Percentiles rank a stretch among this genome's conserved stretches.
Conservation (phyloP, 176 grass and related monocot species). For the Neostapfia colusana region DNA sequence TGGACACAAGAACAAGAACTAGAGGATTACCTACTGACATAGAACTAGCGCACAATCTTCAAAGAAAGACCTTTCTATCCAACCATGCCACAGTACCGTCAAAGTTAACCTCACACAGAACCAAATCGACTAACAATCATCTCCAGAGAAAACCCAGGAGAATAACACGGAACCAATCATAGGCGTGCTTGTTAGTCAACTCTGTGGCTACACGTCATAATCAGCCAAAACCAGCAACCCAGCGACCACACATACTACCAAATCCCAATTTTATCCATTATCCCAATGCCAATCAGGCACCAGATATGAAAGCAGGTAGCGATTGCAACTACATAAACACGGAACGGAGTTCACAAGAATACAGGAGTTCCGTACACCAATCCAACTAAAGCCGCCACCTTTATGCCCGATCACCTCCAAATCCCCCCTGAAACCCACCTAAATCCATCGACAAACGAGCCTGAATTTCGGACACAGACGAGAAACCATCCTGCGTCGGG, state of each 20-base stretch:
- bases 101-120: background rate
- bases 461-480: background rate
- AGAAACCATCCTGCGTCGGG: background rate
- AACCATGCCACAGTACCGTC: background rate
- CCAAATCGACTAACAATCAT: background rate
- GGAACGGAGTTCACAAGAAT: constrained; percentile 7
- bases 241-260: constrained; percentile 20
- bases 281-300: constrained; percentile 9
- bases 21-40: background rate
- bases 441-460: background rate
- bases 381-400: constrained; percentile 31
- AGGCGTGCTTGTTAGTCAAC: constrained; percentile 13
- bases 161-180: constrained; percentile 19
- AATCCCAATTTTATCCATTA: constrained; percentile 31
- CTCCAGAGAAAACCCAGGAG: background rate
- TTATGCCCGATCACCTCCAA: constrained; percentile 36
- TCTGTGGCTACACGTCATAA: constrained; percentile 33
- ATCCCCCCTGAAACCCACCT: background rate
- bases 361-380: background rate
- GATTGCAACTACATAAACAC: background rate
- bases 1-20: constrained; percentile 9
- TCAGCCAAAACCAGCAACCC: constrained; percentile 7
- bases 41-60: constrained; percentile 7
- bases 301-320: background rate
- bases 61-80: background rate